Evolutionary conservation across 2,329 filamentous ascomycete genomes (phyloP), one percentile per base, ranked within the genome.

Genomic region (Aspergillus alliaceus): DNA sequence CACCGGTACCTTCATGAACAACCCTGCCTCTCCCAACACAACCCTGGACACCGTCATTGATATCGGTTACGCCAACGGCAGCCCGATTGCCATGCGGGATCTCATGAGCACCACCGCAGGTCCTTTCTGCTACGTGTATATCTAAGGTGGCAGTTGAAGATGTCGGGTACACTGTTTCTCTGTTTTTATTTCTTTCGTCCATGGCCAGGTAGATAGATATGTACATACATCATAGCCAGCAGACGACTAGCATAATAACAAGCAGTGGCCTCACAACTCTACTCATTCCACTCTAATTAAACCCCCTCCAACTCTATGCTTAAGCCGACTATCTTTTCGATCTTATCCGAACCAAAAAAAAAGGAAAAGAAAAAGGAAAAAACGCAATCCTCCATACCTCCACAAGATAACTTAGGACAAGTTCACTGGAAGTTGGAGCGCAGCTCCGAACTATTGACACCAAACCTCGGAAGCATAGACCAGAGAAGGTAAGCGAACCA

Each of bases 111-210:
- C 79, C 0, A 66, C 77, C 8, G 74, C 57, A n/a, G 78, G 78
- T 3, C 77, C 74, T 4, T 79, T 80, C 57, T 81, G 78, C 59
- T 81, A 80, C 56, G 68, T 79, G 4, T 80, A 80, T 61, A 62
- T 65, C 5, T 76, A 62, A n/a, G 48, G 27, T 27, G 40, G 14
- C 27, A 29, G 27, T 5, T 29, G 27, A 6, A 9, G 14, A 11
- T 11, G 24, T 24, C 20, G 27, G 27, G 4, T 22, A 11, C 3
- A 20, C 9, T 40, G 24, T 9, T 6, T 8, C 18, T 40, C 20
- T 44, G 14, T 44, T 44, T 44, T 20, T 42, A 24, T 24, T 42
- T 15, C 14, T 15, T n/a, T n/a, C n/a, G n/a, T n/a, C n/a, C n/a
- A n/a, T n/a, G n/a, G n/a, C n/a, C n/a, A n/a, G n/a, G n/a, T 24